Percentiles rank a stretch among this genome's conserved stretches.
Evolutionary conservation across 2,329 filamentous ascomycete species (phyloP).

Genomic region (Curvularia eragrostidis): DNA sequence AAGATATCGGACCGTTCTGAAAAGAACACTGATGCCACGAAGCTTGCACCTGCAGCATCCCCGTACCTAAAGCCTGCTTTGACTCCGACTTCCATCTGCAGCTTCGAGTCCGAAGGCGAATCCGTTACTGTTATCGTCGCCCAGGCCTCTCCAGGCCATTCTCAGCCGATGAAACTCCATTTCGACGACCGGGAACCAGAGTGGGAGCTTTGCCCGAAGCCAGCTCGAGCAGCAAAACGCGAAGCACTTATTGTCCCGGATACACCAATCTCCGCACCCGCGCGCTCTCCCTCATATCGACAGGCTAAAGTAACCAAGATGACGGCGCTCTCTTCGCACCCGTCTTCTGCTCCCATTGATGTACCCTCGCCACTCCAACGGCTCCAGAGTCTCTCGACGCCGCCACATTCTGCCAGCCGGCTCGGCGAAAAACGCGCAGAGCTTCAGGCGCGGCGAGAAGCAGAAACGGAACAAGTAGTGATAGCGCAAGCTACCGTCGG

Average conservation of each 20-base stretch:
- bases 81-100: constrained; percentile 36
- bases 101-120: constrained; percentile 43
- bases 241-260: constrained; percentile 2
- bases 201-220: constrained; percentile 41
- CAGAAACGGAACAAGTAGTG: constrained; percentile 2
- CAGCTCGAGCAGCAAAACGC: constrained; percentile 20
- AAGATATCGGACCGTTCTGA: constrained; percentile 12
- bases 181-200: constrained; percentile 39
- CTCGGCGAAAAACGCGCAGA: constrained; percentile 23
- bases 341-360: constrained; percentile 38
- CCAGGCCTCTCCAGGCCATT: constrained; percentile 17
- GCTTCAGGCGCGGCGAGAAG: constrained; percentile 14
- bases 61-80: constrained; percentile 25
- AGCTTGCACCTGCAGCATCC: constrained; percentile 20
- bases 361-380: constrained; percentile 29
- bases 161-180: constrained; percentile 29
- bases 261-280: constrained; percentile 12
- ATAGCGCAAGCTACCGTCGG: constrained; percentile 38
- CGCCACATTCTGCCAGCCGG: constrained; percentile 25
- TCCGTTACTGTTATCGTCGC: constrained; percentile 37
- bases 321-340: constrained; percentile 39
- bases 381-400: constrained; percentile 26
- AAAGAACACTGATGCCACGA: constrained; percentile 9
- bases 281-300: constrained; percentile 25
- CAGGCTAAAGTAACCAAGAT: constrained; percentile 36